Evolutionary conservation across 2,329 filamentous ascomycete genomes (phyloP), one percentile per base, ranked within the genome.

Genomic region (Colletotrichum navitas): DNA sequence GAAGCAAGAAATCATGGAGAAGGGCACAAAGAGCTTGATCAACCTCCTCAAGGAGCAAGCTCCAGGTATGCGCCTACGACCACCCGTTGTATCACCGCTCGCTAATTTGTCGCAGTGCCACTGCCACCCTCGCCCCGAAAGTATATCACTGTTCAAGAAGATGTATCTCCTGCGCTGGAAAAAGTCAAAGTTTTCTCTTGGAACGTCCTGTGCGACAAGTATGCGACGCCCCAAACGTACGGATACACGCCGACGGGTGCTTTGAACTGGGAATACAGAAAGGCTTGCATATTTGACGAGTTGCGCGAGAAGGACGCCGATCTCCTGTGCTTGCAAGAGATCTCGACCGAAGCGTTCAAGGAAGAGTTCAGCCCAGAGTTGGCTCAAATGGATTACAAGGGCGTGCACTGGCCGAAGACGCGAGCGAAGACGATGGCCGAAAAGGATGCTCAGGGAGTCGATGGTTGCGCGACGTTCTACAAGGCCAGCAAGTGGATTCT

Each of bases 381-480:
- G 70, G 94, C 94, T 2, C 91, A 94, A 76, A 88, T 92, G 76
- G 94, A 95, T 75, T 99, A 98, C 87, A 97, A 94, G 83, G 95
- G 96, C 32, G 91, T 97, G 3, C 97, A 95, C 79, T 97, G 93
- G 89, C 94, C 95, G 55, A 95, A 97, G 80, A 92, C 93, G 52
- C 90, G 96, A 78, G 93, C 95, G 45, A 93, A 93, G 82, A 98
- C 95, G 11, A 97, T 98, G 94, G 89, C 89, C 18, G 94, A 97
- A 78, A 93, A 92, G 82, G 94, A 98, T 75, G 93, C 94, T 6
- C 93, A 92, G 77, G 86, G 88, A n/a, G 95, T 99, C 16, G 96
- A 99, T 82, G 96, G 96, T 14, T 98, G 96, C 81, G 96, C 96
- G 43, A 95, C 95, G 63, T 98, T 99, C 83, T 98, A 94, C 88